Base-by-base conservation (phyloP, 2,329 filamentous ascomycete genomes). In the Knoxdaviesia capensis region DNA sequence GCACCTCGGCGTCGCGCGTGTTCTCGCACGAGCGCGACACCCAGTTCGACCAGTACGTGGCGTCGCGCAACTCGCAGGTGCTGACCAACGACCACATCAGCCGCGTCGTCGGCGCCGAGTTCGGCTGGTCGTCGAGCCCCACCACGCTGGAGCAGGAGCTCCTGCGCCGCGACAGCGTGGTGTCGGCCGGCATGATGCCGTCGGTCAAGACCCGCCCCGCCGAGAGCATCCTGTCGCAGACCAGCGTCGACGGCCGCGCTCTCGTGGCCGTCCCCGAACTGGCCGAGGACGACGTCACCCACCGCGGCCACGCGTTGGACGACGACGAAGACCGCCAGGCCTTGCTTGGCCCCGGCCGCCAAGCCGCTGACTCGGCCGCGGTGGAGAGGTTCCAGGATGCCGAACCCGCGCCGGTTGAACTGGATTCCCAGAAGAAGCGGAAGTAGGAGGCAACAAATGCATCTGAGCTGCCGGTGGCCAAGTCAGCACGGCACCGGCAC, bases 11-110 rank as follows among this genome's bases (percentile, higher is more conserved):
- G 57, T 45, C 10, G 30, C 30, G 38, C 30, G 20, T 30, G 36
- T 67, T 67, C 51, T 58, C 54, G 41, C 64, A 68, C 51, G 54
- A 60, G 53, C 57, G 64, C 5, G 60, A 66, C 42, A 67, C 64
- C 4, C 57, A 62, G 43, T 68, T 66, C 44, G 65, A 68, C 40
- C 58, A 61, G 5, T 68, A 63, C 49, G 48, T 64, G 11, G 56
- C 57, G 29, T 56, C 54, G 6, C 56, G 56, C 7, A 48, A 48
- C 43, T 56, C 55, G 2, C 35, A 33, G 34, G 44, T 47, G 20
- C 46, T 38, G 38, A 45, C 49, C 10, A 46, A 48, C 7, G 49
- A 51, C 4, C 54, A 56, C 36, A 47, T 54, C 6, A 51, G 55
- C 34, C 50, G 51, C 8, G 54, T 49, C 1, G 43, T 56, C 3